These are phyloP conservation scores for Lactifluus subvellereus DNA, from an alignment of 768 basidiomycete species.

Conservation along the genomic window DNA sequence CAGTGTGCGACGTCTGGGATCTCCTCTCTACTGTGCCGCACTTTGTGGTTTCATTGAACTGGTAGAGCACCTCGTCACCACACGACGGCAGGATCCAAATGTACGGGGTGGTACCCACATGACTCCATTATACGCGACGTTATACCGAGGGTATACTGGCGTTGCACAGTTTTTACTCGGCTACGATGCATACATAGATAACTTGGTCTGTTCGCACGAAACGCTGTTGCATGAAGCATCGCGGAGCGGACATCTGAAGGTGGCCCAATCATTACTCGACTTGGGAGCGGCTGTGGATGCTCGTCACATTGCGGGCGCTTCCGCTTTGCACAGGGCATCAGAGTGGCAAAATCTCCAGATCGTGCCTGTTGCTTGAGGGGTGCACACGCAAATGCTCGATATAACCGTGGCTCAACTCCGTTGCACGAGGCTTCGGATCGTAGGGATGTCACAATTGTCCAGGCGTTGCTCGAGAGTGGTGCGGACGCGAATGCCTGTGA, in stretches of 20 bases:
- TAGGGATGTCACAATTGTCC: not conserved
- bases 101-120: not conserved
- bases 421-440: constrained; percentile 4
- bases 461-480: not conserved
- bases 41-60: not conserved
- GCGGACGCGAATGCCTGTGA: not conserved
- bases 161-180: not conserved
- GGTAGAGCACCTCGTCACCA: not conserved
- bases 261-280: not conserved
- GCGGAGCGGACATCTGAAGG: not conserved
- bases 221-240: not conserved
- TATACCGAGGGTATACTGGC: not conserved
- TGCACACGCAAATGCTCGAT: not conserved
- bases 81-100: not conserved
- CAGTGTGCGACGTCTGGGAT: not conserved
- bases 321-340: not conserved
- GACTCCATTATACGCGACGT: not conserved
- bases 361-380: not conserved
- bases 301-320: not conserved
- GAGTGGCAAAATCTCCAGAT: not conserved
- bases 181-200: not conserved
- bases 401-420: not conserved
- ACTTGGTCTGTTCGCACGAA: not conserved
- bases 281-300: not conserved
- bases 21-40: not conserved